A percentile compares a stretch with the other conserved stretches of the same genome.
These are phyloP conservation scores for Aaosphaeria arxii DNA, from an alignment of 2,329 filamentous ascomycete species.

Conservation along the genomic window DNA sequence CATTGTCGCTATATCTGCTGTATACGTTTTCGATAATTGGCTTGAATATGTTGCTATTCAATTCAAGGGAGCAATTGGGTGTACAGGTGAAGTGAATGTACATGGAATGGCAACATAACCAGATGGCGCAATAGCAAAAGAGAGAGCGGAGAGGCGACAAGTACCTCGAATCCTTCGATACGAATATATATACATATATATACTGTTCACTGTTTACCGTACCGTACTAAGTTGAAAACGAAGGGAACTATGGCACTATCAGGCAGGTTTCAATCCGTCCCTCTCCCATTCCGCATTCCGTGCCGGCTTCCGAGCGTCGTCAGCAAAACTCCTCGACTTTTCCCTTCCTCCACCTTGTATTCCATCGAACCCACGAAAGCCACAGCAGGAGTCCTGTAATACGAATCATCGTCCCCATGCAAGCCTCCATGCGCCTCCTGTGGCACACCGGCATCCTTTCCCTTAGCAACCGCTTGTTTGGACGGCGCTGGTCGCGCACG, in stretches of 20 bases:
- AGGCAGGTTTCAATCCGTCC: not conserved
- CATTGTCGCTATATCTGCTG: too few relatives aligned
- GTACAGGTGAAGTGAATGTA: too few relatives aligned
- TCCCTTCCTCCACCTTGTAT: not conserved
- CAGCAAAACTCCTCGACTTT: not conserved
- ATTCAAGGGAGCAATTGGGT: too few relatives aligned
- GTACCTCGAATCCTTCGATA: not conserved
- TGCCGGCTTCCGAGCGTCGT: not conserved
- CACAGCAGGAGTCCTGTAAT: not conserved
- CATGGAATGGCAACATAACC: not conserved
- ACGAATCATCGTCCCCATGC: not conserved
- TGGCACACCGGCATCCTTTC: not conserved
- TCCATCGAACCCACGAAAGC: too few relatives aligned
- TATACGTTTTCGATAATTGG: too few relatives aligned
- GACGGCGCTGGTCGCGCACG: conserved; percentile 22
- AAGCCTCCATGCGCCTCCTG: not conserved
- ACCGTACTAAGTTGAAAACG: too few relatives aligned
- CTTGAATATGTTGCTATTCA: too few relatives aligned
- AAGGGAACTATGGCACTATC: too few relatives aligned
- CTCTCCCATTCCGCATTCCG: not conserved
- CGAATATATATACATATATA: not conserved
- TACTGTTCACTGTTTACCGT: too few relatives aligned
- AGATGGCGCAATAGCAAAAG: not conserved
- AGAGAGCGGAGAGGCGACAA: not conserved
- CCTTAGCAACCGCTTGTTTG: conserved; percentile 15